Evolutionary conservation across 1,284 basidiomycete genomes (phyloP).

Genomic region (Ganoderma multipileum): DNA sequence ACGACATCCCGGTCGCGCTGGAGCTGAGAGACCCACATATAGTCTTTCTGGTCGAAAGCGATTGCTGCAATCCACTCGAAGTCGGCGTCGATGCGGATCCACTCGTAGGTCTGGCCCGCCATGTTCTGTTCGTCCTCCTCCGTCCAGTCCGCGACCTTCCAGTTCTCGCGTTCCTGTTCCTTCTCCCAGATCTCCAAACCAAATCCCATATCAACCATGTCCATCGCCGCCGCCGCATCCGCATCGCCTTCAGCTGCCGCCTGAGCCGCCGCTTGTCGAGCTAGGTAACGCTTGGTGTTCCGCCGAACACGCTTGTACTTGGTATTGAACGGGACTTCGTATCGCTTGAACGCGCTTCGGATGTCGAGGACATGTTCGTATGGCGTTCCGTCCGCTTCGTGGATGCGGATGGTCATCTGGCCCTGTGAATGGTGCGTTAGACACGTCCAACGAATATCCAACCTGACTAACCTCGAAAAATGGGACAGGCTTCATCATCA

Average conservation of each 20-base stretch:
- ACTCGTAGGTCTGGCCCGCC: conserved; percentile 97
- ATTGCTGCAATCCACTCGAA: conserved; percentile 97
- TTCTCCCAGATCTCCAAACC: conserved; percentile 98
- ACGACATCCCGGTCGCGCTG: conserved; percentile 98
- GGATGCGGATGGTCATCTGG: conserved; percentile 98
- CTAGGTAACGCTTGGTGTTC: conserved; percentile 94
- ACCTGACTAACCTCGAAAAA: conserved; percentile 77
- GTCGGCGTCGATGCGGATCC: conserved; percentile 99
- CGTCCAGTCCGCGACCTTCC: conserved; percentile 98
- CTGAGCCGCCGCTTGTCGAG: conserved; percentile 91
- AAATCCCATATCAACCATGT: conserved; percentile 95
- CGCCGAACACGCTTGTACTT: conserved; percentile 98
- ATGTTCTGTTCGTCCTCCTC: conserved; percentile 95
- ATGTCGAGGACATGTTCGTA: conserved; percentile 99
- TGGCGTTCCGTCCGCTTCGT: conserved; percentile 98
- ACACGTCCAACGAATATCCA: conserved; percentile 10
- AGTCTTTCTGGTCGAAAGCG: conserved; percentile 95
- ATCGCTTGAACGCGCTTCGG: conserved; percentile 85
- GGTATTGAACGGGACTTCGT: conserved; percentile 99
- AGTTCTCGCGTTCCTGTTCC: conserved; percentile 89
- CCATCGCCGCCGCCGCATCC: conserved; percentile 92
- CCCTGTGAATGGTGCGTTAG: conserved; percentile 56
- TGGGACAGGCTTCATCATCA: conserved; percentile 81
- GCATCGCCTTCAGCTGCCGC: conserved; percentile 91
- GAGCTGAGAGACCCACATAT: conserved; percentile 98